Evolutionary conservation across 257 asterid genomes (phyloP).

Genomic region (Craterostigma plantagineum): DNA sequence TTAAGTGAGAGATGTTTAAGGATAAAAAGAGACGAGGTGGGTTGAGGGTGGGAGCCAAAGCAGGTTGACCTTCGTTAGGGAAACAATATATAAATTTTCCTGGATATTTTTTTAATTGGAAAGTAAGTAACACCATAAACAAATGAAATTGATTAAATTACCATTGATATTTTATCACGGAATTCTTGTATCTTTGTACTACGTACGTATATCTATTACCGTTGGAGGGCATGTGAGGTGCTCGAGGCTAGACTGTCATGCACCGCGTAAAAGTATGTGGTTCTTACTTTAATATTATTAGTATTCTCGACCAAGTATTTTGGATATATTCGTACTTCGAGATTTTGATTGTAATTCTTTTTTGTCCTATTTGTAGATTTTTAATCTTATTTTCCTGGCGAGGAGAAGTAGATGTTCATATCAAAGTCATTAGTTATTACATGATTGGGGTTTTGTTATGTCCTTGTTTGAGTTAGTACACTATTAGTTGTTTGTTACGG

Average conservation of each 20-base stretch:
- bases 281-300: background rate
- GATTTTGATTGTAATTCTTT: too few species aligned
- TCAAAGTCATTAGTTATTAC: conserved; percentile 18
- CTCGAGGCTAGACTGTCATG: conserved; percentile 18
- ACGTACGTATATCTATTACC: conserved; percentile 12
- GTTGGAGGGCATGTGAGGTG: conserved; percentile 27
- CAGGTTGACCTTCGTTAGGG: too few species aligned
- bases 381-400: too few species aligned
- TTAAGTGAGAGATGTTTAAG: too few species aligned
- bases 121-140: too few species aligned
- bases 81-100: too few species aligned
- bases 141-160: background rate
- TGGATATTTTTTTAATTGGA: too few species aligned
- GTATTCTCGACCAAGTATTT: background rate
- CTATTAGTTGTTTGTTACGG: background rate
- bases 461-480: conserved; percentile 12
- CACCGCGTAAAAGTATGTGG: background rate
- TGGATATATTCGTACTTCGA: background rate
- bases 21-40: too few species aligned
- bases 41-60: too few species aligned
- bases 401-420: too few species aligned
- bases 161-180: background rate
- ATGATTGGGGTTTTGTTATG: conserved; percentile 30
- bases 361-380: too few species aligned
- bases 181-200: too few species aligned